Base-by-base conservation (phyloP, 2,329 filamentous ascomycete species). In the Cyphellophora attinorum region DNA sequence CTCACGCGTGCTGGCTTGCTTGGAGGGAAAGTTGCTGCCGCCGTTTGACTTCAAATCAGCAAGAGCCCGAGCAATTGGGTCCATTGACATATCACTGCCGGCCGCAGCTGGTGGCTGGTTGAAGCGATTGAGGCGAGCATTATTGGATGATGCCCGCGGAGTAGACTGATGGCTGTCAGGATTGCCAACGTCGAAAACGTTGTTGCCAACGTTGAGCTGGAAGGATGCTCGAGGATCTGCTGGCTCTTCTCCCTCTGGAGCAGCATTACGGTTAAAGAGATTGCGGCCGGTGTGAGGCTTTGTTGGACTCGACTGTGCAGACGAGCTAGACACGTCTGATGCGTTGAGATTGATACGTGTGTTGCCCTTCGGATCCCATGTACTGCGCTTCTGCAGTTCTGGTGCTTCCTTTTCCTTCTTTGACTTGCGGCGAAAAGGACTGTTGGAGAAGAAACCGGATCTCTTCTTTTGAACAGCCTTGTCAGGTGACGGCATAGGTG, bases 221-320 rank as follows among this genome's bases (percentile, higher is more conserved):
- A 96, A 79, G 55, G 82, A 94, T 25, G 89, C 86, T 42, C 91
- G 80, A 37, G 89, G 88, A 53, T 95, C 91, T 23, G 91, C 88
- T 1, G 83, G 82, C 34, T 93, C 85, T 3, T 85, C 85, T 50
- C 85, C 93, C 34, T 65, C 67, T 8, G 39, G 37, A 12, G 38
- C 41, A 19, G 38, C 55, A 62, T 54, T 59, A 52, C 39, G 56
- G 62, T 54, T 60, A 56, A 44, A 51, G 34, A 49, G 50, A 28
- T 51, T 50, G 29, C 44, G 51, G 47, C 47, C 48, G 35, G 50
- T 38, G 35, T 59, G 43, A 54, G 65, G 34, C 56, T 67, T 52
- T 53, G 66, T 47, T 45, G 70, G 42, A 48, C 56, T 54, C 51
- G 60, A 46, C 57, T 64, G 45, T 52, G 61, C 51, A 27, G 54